These are phyloP conservation scores for Globisporangium heterothallicum DNA, from an alignment of 352 stramenopile genomes.

Conservation along the genomic window DNA sequence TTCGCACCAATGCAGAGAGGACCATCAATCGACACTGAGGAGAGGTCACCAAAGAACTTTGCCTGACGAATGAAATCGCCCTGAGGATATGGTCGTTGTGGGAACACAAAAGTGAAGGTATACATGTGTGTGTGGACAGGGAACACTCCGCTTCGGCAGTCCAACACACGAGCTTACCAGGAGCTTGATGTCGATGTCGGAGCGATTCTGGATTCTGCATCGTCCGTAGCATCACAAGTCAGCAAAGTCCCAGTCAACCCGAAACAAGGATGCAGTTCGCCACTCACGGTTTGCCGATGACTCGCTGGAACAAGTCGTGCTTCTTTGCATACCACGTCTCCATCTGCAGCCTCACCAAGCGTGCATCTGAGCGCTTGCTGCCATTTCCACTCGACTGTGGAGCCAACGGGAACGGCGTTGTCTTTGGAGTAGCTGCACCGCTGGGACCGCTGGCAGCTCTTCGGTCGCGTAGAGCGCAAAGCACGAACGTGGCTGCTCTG, in stretches of 20 bases:
- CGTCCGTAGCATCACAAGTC: neutral
- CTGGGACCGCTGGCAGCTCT: neutral
- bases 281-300: constrained; percentile 27
- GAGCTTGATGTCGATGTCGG: constrained; percentile 45
- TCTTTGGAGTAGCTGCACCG: neutral
- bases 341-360: constrained; percentile 1
- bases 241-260: no score
- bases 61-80: constrained; percentile 28
- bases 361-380: constrained; percentile 1
- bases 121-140: neutral
- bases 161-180: constrained; percentile 21
- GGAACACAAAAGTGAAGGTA: neutral
- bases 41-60: constrained; percentile 25
- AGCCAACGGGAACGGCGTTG: neutral
- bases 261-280: no score
- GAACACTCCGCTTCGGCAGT: neutral
- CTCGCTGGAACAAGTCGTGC: constrained; percentile 21
- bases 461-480: constrained; percentile 4
- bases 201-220: constrained; percentile 33
- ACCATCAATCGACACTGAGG: constrained; percentile 40
- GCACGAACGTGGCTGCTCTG: neutral
- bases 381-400: neutral
- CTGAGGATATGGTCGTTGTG: constrained; percentile 6
- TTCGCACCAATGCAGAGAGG: no score
- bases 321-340: constrained; percentile 20